These are phyloP conservation scores for Proliferodiscus dingleyae DNA, from an alignment of 2,329 filamentous ascomycete species.

Conservation along the genomic window DNA sequence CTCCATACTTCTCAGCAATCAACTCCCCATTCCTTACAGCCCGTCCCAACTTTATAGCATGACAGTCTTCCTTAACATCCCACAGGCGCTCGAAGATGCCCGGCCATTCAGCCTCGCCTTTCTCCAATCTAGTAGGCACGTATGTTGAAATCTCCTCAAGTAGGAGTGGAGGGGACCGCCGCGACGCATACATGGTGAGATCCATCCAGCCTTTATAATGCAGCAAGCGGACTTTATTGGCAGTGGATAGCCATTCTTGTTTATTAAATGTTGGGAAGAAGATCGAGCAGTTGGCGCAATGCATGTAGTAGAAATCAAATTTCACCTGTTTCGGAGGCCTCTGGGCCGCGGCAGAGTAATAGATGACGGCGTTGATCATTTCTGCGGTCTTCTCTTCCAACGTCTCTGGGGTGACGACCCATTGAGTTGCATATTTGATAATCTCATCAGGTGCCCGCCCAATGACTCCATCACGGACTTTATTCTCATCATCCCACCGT, in stretches of 20 bases:
- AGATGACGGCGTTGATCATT: slow-evolving; percentile 64
- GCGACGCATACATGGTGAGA: slow-evolving; percentile 67
- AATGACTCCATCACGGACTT: slow-evolving; percentile 65
- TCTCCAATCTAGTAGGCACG: slow-evolving; percentile 37
- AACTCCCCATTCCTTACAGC: slow-evolving; percentile 62
- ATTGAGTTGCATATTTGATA: slow-evolving; percentile 54
- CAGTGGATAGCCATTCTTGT: slow-evolving; percentile 53
- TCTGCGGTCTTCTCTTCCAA: slow-evolving; percentile 50
- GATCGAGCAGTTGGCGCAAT: slow-evolving; percentile 66
- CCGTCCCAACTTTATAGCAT: slow-evolving; percentile 70
- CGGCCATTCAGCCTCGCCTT: slow-evolving; percentile 24
- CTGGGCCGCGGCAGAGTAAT: slow-evolving; percentile 49
- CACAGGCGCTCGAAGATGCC: slow-evolving; percentile 46
- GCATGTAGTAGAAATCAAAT: slow-evolving; percentile 81
- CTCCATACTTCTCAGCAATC: slow-evolving; percentile 42
- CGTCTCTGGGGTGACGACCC: slow-evolving; percentile 48
- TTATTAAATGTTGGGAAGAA: slow-evolving; percentile 67
- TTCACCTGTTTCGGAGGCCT: slow-evolving; percentile 60
- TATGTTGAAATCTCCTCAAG: slow-evolving; percentile 58
- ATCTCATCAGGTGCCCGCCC: slow-evolving; percentile 58
- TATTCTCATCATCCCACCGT: slow-evolving; percentile 52
- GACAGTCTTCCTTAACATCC: slow-evolving; percentile 66
- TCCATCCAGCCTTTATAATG: slow-evolving; percentile 80
- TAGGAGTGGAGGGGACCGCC: slow-evolving; percentile 56
- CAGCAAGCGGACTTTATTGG: slow-evolving; percentile 63